These are phyloP conservation scores for Zarea fungicola DNA, from an alignment of 2,329 filamentous ascomycete species.

Conservation along the genomic window DNA sequence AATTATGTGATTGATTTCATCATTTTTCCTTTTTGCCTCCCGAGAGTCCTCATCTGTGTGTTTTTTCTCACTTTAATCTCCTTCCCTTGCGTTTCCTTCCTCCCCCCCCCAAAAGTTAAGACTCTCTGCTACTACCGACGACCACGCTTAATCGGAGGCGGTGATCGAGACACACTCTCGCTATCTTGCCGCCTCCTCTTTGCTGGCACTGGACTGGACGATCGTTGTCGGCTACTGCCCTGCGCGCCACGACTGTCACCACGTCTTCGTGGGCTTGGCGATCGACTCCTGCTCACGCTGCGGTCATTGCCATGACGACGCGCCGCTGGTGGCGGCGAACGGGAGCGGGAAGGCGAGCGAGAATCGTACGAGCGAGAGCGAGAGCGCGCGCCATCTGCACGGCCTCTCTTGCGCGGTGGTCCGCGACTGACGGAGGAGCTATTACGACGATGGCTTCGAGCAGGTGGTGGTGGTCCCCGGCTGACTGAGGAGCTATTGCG, in stretches of 20 bases:
- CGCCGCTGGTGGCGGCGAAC: neutral
- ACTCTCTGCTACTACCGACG: constrained; percentile 23
- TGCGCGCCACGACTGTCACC: constrained; percentile 8
- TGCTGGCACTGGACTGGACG: constrained; percentile 23
- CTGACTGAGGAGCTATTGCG: constrained; percentile 7
- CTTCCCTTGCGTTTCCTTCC: too few species aligned
- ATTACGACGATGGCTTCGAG: neutral
- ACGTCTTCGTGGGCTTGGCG: neutral
- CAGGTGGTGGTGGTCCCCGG: constrained; percentile 4
- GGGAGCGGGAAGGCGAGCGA: constrained; percentile 1
- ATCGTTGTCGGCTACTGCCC: neutral
- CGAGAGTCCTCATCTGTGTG: too few species aligned
- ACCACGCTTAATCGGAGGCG: constrained; percentile 28
- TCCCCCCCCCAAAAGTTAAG: too few species aligned
- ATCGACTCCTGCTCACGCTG: constrained; percentile 5
- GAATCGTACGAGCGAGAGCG: constrained; percentile 5
- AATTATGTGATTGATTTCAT: too few species aligned
- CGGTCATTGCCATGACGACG: neutral
- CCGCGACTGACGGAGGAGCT: constrained; percentile 8
- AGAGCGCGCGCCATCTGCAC: neutral
- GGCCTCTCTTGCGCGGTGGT: neutral
- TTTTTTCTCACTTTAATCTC: neutral
- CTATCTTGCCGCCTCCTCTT: constrained; percentile 18
- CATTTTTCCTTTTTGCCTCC: too few species aligned
- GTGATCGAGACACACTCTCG: constrained; percentile 27